Base-by-base conservation (phyloP, 176 grass and related monocot species). In the Luzula sylvatica region DNA sequence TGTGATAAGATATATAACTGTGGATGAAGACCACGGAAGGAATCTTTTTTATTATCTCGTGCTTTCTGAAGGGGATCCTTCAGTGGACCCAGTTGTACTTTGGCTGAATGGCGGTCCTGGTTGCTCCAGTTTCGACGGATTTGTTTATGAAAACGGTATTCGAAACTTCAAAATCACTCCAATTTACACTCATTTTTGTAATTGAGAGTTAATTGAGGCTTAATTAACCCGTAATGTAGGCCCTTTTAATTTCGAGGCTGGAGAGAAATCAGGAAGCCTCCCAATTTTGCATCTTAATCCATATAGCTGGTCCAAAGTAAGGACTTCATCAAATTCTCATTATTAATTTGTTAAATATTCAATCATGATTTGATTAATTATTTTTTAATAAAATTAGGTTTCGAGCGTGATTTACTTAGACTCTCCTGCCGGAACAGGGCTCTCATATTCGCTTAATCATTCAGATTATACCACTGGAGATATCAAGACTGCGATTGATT, bases 21-120 rank as follows among this genome's bases (percentile, higher is more conserved):
- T 80, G 54, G 83, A 88, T 26, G 80, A 88, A 62, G 9, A 45
- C 3, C 61, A 53, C 48, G 70, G 50, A 24, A 78, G 53, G 57
- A 82, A 70, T 48, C 76, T 95, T 0, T 95, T 82, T 73, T 95
- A 95, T 65, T 86, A 95, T 77, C 76, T 95, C 0, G 83, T 76
- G 26, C 46, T 63, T 7, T 88, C 90, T 14, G 90, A 85, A 61
- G 56, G 70, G 19, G 73, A 67, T 58, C 80, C 90, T 4, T 38
- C 73, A 3, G 14, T 21, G 49, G 90, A 95, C 67, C 90, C 80
- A 11, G 70, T 95, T 23, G 90, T 95, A n/a, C 50, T 88, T 42
- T 88, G 83, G 90, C 69, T 95, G 38, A 95, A 88, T 67, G 90
- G 83, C 8, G 83, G 90, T 1, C 90, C 90, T 0, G 90, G 90